Percentiles rank a stretch among this genome's conserved stretches.
phyloP scores from a whole-genome alignment of 345 rosid genomes.

The Orychophragmus violaceus region DNA sequence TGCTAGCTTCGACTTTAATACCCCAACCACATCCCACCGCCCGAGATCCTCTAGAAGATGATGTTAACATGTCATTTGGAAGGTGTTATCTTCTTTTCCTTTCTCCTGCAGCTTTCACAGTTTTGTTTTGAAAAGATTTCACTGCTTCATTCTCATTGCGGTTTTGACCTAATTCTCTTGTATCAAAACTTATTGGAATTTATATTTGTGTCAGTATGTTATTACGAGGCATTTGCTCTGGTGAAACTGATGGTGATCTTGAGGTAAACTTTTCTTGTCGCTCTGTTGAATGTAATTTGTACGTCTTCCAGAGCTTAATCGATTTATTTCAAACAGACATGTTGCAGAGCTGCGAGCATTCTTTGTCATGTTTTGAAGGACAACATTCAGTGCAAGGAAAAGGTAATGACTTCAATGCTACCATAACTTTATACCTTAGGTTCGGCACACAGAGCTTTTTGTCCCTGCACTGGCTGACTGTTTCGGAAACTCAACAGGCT shows the following conservation, averaged over 20 bases:
- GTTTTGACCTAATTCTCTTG: slow-evolving; percentile 1
- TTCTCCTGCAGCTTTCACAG: neutral
- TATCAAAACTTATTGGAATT: neutral
- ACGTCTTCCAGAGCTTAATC: neutral
- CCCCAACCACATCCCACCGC: slow-evolving; percentile 63
- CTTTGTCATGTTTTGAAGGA: slow-evolving; percentile 78
- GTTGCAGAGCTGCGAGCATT: slow-evolving; percentile 95
- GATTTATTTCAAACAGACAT: slow-evolving; percentile 48
- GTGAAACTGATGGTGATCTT: slow-evolving; percentile 86
- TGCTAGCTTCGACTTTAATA: slow-evolving; percentile 91
- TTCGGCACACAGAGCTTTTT: neutral
- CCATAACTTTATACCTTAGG: neutral
- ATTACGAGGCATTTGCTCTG: slow-evolving; percentile 71
- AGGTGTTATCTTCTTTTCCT: slow-evolving; percentile 44
- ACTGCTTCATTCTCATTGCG: neutral
- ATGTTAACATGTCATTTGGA: slow-evolving; percentile 95
- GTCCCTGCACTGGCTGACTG: neutral
- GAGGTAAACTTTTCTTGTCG: slow-evolving; percentile 51
- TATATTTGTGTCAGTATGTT: slow-evolving; percentile 65
- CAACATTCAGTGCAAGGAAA: slow-evolving; percentile 78
- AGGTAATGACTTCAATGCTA: slow-evolving; percentile 40
- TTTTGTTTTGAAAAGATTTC: slow-evolving; percentile 5
- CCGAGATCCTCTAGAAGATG: slow-evolving; percentile 71
- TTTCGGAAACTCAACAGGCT: slow-evolving; percentile 40
- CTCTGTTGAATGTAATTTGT: neutral